phyloP scores from a whole-genome alignment of 2,329 filamentous ascomycete species.

The Fonsecaea monophora region DNA sequence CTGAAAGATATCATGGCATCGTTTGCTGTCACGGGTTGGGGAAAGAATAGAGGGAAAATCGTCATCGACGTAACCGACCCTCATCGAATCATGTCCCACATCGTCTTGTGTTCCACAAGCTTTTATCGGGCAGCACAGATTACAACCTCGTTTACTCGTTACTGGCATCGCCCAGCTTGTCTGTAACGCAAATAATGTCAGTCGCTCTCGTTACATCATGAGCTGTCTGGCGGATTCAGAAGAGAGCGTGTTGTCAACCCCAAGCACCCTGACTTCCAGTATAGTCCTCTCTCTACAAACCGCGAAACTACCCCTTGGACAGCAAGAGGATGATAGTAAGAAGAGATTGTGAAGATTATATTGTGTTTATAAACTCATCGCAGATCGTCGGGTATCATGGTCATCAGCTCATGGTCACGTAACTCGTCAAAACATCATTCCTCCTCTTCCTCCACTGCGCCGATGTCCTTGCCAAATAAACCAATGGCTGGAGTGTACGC shows the following conservation, averaged over 20 bases:
- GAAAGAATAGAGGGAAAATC: neutral
- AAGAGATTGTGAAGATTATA: neutral
- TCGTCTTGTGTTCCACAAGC: neutral
- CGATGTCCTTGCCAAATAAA: conserved; percentile 20
- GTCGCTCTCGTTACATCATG: neutral
- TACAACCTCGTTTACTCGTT: neutral
- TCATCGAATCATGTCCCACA: neutral
- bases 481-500: conserved; percentile 32
- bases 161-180: neutral
- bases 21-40: neutral
- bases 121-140: neutral
- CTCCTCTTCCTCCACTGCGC: conserved; percentile 11
- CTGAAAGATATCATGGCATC: neutral
- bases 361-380: neutral
- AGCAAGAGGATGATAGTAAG: neutral
- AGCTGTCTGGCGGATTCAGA: neutral
- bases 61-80: neutral
- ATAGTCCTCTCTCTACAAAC: neutral
- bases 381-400: conserved; percentile 6
- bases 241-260: neutral
- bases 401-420: conserved; percentile 17
- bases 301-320: neutral
- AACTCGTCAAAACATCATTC: conserved; percentile 18
- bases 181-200: neutral
- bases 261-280: neutral